phyloP scores from a whole-genome alignment of 257 asterid species.

The Forsythia suspensa region DNA sequence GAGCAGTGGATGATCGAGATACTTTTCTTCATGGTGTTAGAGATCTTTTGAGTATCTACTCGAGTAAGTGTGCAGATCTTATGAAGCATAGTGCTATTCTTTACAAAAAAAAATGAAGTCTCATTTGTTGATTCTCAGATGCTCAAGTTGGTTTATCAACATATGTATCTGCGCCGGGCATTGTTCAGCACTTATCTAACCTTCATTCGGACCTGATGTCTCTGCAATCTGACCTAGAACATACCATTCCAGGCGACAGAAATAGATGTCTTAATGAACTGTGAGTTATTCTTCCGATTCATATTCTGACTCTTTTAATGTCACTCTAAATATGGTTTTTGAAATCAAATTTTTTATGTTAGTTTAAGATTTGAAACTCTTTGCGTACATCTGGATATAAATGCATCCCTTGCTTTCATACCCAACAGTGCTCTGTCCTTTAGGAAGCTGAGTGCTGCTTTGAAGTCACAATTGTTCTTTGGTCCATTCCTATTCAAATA shows the following conservation, averaged over 20 bases:
- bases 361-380: not conserved
- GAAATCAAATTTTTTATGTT: not conserved
- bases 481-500: no score
- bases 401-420: not conserved
- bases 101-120: slow-evolving; percentile 3
- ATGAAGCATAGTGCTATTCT: slow-evolving; percentile 13
- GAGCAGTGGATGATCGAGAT: slow-evolving; percentile 97
- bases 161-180: slow-evolving; percentile 94
- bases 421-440: no score
- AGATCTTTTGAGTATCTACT: slow-evolving; percentile 92
- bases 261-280: slow-evolving; percentile 85
- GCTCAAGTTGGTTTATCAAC: slow-evolving; percentile 89
- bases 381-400: not conserved
- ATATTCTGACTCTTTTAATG: not conserved
- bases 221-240: slow-evolving; percentile 88
- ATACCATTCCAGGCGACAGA: slow-evolving; percentile 95
- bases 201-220: slow-evolving; percentile 86
- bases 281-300: slow-evolving; percentile 47
- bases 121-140: slow-evolving; percentile 45
- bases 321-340: not conserved
- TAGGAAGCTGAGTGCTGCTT: no score
- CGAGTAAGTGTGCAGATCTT: slow-evolving; percentile 59
- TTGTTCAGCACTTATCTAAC: slow-evolving; percentile 84
- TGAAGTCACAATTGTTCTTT: no score
- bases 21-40: slow-evolving; percentile 92